A percentile compares a stretch with the other conserved stretches of the same genome.
Conservation (phyloP, 352 stramenopile genomes). For the Phytophthora parvispora region DNA sequence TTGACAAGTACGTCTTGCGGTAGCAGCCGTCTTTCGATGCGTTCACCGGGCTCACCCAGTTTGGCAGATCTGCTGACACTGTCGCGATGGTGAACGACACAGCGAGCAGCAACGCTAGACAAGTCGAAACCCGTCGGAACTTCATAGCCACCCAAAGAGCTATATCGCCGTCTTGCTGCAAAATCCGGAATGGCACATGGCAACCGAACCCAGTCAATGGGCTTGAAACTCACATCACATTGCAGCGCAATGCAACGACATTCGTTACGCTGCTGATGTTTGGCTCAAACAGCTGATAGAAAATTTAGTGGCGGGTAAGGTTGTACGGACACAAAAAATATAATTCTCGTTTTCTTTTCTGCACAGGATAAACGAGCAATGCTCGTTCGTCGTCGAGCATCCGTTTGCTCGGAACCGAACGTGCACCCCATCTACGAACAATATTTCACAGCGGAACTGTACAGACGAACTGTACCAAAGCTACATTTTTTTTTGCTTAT, state of each 20-base stretch:
- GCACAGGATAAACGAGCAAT: not conserved
- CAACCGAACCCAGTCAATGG: not conserved
- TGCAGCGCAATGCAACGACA: not conserved
- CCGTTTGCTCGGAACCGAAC: not conserved
- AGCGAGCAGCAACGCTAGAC: slow-evolving; percentile 3
- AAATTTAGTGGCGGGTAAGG: not conserved
- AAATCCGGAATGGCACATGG: slow-evolving; percentile 17
- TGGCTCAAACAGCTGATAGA: not conserved
- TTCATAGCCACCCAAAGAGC: slow-evolving; percentile 5
- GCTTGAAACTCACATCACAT: too few relatives aligned
- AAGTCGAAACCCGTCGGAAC: not conserved
- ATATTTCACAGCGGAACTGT: not conserved
- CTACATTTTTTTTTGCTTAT: not conserved
- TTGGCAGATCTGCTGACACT: slow-evolving; percentile 17
- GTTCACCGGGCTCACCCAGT: slow-evolving; percentile 34
- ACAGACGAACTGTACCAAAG: not conserved
- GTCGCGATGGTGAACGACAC: not conserved
- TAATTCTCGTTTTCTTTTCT: not conserved
- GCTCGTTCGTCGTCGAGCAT: not conserved
- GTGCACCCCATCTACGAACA: not conserved
- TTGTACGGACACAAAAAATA: not conserved
- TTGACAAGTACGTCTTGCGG: slow-evolving; percentile 51
- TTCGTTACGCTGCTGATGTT: not conserved
- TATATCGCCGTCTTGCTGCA: not conserved
- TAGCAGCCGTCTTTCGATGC: slow-evolving; percentile 53